These are phyloP conservation scores for Tolypocladium sp. DNA, from an alignment of 2,329 filamentous ascomycete genomes.

Conservation along the genomic window DNA sequence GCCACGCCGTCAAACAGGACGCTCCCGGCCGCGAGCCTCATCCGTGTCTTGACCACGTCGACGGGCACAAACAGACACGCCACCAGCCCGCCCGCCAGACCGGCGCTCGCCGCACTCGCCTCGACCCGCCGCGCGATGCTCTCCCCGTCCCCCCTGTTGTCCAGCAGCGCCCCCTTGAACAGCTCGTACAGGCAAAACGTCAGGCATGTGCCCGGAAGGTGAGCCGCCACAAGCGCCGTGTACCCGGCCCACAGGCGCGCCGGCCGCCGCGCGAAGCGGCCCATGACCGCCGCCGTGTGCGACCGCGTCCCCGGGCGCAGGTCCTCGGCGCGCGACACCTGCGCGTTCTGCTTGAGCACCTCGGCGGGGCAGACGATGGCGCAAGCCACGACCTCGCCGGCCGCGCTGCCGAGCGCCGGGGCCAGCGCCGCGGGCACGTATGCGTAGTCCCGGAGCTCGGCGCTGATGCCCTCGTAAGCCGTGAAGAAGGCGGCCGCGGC, in stretches of 20 bases:
- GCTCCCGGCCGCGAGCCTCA: slow-evolving; percentile 8
- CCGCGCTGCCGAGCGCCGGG: slow-evolving; percentile 7
- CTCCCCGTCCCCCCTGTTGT: background rate
- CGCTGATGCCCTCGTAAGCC: slow-evolving; percentile 8
- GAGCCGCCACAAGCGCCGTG: slow-evolving; percentile 4
- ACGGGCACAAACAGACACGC: slow-evolving; percentile 9
- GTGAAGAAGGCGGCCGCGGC: slow-evolving; percentile 10
- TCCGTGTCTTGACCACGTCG: slow-evolving; percentile 11
- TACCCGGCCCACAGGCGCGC: slow-evolving; percentile 6
- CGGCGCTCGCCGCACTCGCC: slow-evolving; percentile 6
- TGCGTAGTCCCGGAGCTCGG: background rate
- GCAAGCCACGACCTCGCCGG: slow-evolving; percentile 7
- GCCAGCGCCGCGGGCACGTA: slow-evolving; percentile 5
- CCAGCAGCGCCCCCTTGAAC: slow-evolving; percentile 1
- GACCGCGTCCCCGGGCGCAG: background rate
- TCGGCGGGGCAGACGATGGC: slow-evolving; percentile 10
- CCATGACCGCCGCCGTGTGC: background rate
- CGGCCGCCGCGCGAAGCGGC: slow-evolving; percentile 1
- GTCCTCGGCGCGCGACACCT: slow-evolving; percentile 3
- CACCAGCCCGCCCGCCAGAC: slow-evolving; percentile 3
- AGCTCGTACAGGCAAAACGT: slow-evolving; percentile 5
- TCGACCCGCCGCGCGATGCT: background rate
- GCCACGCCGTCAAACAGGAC: background rate
- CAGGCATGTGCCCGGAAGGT: slow-evolving; percentile 4
- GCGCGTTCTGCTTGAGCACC: slow-evolving; percentile 12